Conservation (phyloP, 2,329 filamentous ascomycete genomes). For the Fusarium sp. region DNA sequence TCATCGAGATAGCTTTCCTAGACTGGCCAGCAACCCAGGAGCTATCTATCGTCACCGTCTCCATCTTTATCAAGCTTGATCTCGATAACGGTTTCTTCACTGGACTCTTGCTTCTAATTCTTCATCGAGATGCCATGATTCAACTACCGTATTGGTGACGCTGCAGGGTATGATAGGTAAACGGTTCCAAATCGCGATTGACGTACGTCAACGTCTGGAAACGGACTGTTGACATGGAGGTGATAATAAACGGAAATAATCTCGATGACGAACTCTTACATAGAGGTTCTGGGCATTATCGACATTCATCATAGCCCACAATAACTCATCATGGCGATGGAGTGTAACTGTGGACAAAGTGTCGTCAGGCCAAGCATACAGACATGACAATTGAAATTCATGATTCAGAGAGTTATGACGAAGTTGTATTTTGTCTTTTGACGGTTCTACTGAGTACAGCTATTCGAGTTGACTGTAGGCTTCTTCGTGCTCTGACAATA, state of each 20-base stretch:
- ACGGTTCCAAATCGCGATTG: conserved; percentile 14
- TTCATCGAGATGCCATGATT: conserved; percentile 2
- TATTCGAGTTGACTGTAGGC: accelerated
- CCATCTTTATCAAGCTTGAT: conserved; percentile 6
- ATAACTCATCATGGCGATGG: not conserved
- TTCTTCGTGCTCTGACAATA: not conserved
- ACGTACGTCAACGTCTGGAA: not conserved
- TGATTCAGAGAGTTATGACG: not conserved
- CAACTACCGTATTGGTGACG: not conserved
- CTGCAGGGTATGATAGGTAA: conserved; percentile 1
- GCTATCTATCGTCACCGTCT: not conserved
- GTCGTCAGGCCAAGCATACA: not conserved
- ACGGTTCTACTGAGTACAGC: not conserved
- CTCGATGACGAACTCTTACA: not conserved
- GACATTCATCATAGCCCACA: not conserved
- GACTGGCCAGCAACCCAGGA: not conserved
- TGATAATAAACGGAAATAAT: not conserved
- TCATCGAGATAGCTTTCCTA: not conserved
- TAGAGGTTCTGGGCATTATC: not conserved
- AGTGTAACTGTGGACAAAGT: not conserved
- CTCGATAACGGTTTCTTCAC: conserved; percentile 4
- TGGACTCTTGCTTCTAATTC: not conserved
- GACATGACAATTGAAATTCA: conserved; percentile 29
- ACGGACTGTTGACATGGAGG: conserved; percentile 6
- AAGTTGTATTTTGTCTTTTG: not conserved